Conservation (phyloP, 441 rosid species). For the Bocquillonia castaneifolia region DNA sequence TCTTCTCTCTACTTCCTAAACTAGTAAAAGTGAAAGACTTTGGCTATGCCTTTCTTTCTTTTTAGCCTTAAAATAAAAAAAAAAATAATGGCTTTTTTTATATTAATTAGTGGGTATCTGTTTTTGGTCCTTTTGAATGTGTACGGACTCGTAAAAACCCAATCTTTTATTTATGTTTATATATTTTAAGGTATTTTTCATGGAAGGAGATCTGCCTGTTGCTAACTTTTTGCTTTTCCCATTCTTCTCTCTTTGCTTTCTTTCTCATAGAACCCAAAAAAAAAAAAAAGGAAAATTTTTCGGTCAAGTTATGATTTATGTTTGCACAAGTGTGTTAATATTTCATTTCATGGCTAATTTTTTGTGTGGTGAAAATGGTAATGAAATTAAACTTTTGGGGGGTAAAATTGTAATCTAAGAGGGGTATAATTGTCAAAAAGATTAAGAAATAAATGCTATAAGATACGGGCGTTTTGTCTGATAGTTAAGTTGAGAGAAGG, state of each 20-base stretch:
- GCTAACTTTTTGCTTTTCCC: constrained; percentile 20
- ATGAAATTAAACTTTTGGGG: not conserved
- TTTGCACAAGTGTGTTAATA: not conserved
- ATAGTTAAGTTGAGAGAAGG: not conserved
- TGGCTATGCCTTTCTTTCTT: too few species aligned
- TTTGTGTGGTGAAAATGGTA: not conserved
- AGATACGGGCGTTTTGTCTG: constrained; percentile 16
- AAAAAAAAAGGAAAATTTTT: not conserved
- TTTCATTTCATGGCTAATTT: not conserved
- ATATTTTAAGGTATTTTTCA: constrained; percentile 31
- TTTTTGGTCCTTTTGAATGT: constrained; percentile 8
- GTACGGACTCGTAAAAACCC: constrained; percentile 17
- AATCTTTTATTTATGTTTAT: too few species aligned
- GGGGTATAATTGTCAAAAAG: not conserved
- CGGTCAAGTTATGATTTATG: too few species aligned
- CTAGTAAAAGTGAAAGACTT: constrained; percentile 8
- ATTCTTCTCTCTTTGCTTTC: not conserved
- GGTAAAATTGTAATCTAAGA: not conserved
- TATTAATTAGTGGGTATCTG: too few species aligned
- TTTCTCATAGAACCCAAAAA: not conserved
- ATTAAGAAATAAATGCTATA: too few species aligned
- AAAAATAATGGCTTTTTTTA: constrained; percentile 11
- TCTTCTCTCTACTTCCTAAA: not conserved
- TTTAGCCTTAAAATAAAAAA: too few species aligned
- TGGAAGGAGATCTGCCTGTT: constrained; percentile 32